These are phyloP conservation scores for Polyporus arcularius DNA, from an alignment of 768 basidiomycete species.

Conservation along the genomic window DNA sequence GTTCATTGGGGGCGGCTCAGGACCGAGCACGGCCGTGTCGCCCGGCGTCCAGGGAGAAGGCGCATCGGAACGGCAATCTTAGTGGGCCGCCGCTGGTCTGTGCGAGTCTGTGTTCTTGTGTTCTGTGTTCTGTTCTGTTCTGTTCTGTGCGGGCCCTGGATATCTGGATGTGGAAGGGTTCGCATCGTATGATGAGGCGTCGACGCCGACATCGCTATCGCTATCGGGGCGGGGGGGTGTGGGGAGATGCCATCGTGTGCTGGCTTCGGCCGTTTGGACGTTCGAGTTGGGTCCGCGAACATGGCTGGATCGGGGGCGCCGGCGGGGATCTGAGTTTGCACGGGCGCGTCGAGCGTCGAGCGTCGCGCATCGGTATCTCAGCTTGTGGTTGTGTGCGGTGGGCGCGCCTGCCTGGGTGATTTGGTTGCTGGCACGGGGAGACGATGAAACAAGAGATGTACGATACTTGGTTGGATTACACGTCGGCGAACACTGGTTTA, in stretches of 20 bases:
- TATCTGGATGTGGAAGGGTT: background rate
- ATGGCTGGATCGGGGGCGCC: slow-evolving; percentile 20
- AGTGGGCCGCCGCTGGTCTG: background rate
- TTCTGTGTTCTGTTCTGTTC: too few relatives aligned
- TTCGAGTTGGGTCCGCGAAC: background rate
- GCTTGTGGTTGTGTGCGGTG: background rate
- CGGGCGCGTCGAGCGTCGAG: background rate
- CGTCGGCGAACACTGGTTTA: background rate
- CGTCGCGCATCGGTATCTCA: too few relatives aligned
- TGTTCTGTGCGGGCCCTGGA: background rate
- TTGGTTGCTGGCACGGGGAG: background rate
- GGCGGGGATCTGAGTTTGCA: slow-evolving; percentile 12
- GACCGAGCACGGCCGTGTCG: too few relatives aligned
- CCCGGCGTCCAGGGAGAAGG: slow-evolving; percentile 22
- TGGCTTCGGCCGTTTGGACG: background rate
- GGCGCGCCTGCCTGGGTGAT: background rate
- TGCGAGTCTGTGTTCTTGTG: too few relatives aligned
- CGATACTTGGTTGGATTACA: background rate
- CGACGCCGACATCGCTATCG: too few relatives aligned
- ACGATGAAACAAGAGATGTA: background rate
- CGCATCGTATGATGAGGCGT: too few relatives aligned
- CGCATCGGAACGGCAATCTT: slow-evolving; percentile 29
- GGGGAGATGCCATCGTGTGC: slow-evolving; percentile 10
- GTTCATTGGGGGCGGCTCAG: slow-evolving; percentile 17
- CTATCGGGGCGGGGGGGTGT: slow-evolving; percentile 7